Base-by-base conservation (phyloP, 192 early-diverging fungal species). In the Cetraspora pellucida region DNA sequence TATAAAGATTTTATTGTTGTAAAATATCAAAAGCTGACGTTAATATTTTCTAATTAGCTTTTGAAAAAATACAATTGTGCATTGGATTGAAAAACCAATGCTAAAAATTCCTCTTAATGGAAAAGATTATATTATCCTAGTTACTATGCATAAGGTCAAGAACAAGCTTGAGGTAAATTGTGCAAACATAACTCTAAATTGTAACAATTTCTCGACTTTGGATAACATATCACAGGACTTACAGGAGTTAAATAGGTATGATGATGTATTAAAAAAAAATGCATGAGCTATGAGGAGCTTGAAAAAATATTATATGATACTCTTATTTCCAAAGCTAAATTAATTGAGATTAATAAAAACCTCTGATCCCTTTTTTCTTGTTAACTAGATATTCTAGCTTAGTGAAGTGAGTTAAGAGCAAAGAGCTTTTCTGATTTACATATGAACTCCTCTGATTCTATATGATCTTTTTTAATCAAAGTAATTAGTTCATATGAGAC, bases 11-110 rank as follows among this genome's bases (percentile, higher is more conserved):
- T 66, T 66, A 19, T 57, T n/a, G 54, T 57, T 19, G 54, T 57
- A 6, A n/a, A n/a, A 11, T 21, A 14, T 70, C 45, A 13, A 1
- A 70, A 70, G 31, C 47, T 13, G 11, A 70, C 21, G 9, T 46
- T 70, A 25, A 70, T 70, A 49, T 70, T 49, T 6, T 37, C 47
- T 19, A 70, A 70, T 19, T 46, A 23, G 21, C 68, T 70, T 49
- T 37, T 70, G 10, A 70, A 70, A 19, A 70, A 70, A 70, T 70
- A 57, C 23, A 57, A 19, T 7, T 57, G 63, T 11, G 63, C 63
- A 43, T 9, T 65, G 43, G 63, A 65, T 70, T 70, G 67, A 45
- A 44, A n/a, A 47, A 70, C 21, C 10, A 37, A 70, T 47, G 28
- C 17, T 65, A 27, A 31, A 65, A 37, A 65, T 65, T 65, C 23